These are phyloP conservation scores for Chrysosporium keratinophilum DNA, from an alignment of 2,329 filamentous ascomycete species.

Conservation along the genomic window DNA sequence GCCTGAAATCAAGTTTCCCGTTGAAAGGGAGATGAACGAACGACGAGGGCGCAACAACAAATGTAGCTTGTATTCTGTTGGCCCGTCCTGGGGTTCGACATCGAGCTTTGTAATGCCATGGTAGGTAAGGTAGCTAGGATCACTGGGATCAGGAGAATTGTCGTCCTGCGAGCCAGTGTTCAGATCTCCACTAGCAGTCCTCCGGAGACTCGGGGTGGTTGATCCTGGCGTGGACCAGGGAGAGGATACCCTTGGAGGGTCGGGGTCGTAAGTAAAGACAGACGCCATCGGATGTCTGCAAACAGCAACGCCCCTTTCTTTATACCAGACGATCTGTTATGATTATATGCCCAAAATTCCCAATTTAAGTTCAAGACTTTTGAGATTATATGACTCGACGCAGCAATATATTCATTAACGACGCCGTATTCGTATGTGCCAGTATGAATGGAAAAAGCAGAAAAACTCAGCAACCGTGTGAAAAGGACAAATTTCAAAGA, in stretches of 20 bases:
- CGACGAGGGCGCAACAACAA: constrained; percentile 69
- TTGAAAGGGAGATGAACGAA: constrained; percentile 62
- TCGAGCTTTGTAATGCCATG: constrained; percentile 66
- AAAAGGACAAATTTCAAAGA: constrained; percentile 13
- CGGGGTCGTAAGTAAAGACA: constrained; percentile 87
- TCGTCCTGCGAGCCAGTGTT: constrained; percentile 20
- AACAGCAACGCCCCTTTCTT: neutral
- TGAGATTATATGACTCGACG: neutral
- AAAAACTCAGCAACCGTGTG: constrained; percentile 9
- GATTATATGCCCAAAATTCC: neutral
- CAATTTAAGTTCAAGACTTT: neutral
- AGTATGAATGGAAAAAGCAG: constrained; percentile 15
- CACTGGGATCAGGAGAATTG: constrained; percentile 32
- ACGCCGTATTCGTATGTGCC: constrained; percentile 12
- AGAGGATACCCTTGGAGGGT: constrained; percentile 77
- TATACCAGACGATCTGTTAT: neutral
- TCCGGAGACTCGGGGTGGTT: constrained; percentile 30
- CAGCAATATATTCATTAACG: neutral
- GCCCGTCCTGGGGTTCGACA: constrained; percentile 85
- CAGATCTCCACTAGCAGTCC: constrained; percentile 21
- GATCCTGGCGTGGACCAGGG: constrained; percentile 64
- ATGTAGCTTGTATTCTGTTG: constrained; percentile 94
- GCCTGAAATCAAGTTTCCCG: constrained; percentile 44
- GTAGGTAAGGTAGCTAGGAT: constrained; percentile 38
- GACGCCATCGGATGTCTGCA: constrained; percentile 59